Conservation (phyloP, 1,139 yeast species). For the Suhomyces atakaporum region DNA sequence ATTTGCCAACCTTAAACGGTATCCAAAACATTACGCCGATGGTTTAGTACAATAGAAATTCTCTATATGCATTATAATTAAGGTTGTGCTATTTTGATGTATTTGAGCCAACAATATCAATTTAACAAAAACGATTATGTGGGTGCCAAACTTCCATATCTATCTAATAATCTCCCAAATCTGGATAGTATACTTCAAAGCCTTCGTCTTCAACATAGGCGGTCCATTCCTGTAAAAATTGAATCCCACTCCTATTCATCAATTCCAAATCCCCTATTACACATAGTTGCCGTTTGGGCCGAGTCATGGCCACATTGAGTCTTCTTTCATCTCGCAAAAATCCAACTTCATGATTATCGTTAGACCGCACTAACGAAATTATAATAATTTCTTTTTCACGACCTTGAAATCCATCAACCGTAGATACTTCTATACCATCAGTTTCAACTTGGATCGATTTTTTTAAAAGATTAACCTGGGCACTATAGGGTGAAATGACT, state of each 20-base stretch:
- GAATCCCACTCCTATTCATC: conserved; percentile 38
- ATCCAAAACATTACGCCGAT: no score
- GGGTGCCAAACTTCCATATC: background rate
- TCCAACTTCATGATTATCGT: conserved; percentile 52
- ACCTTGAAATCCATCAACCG: conserved; percentile 55
- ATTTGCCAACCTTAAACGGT: no score
- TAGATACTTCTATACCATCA: conserved; percentile 37
- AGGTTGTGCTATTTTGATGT: no score
- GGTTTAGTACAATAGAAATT: no score
- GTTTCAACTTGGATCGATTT: conserved; percentile 33
- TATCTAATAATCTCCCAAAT: conserved; percentile 30
- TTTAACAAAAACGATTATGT: background rate
- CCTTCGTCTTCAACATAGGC: conserved; percentile 56
- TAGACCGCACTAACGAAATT: conserved; percentile 64
- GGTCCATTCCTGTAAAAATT: conserved; percentile 67
- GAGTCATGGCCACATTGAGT: conserved; percentile 86
- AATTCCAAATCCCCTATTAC: conserved; percentile 83
- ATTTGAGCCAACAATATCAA: no score
- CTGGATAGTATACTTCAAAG: conserved; percentile 59
- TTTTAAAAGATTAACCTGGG: conserved; percentile 72
- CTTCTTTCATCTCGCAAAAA: conserved; percentile 59
- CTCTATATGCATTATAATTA: background rate
- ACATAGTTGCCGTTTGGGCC: conserved; percentile 85
- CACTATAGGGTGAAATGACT: conserved; percentile 84
- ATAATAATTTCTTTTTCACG: conserved; percentile 62